phyloP scores from a whole-genome alignment of 371 early-diverging fungal genomes.

The Zopfochytrium polystomum region DNA sequence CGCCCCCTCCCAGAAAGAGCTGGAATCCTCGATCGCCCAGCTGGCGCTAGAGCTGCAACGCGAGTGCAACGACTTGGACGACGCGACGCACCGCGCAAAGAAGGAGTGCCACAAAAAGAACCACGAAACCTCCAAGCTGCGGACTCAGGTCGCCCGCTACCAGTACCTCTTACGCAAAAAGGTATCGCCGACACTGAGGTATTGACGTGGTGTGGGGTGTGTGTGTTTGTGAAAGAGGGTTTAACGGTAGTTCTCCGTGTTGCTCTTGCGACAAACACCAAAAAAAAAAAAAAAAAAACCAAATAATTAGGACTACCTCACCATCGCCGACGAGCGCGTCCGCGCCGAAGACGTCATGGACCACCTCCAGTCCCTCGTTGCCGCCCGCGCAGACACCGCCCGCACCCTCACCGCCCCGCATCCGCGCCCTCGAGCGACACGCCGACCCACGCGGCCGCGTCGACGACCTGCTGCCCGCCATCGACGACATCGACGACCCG shows the following conservation, averaged over 20 bases:
- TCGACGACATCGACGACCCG: too few relatives aligned
- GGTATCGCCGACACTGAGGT: conserved; percentile 10
- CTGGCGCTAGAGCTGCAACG: too few relatives aligned
- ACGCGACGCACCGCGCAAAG: conserved; percentile 1
- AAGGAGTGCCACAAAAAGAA: conserved; percentile 9
- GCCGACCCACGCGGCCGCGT: too few relatives aligned
- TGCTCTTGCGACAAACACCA: not conserved
- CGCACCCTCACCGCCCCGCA: too few relatives aligned
- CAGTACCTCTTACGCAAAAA: conserved; percentile 9
- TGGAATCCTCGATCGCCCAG: too few relatives aligned
- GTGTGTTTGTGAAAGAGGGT: not conserved
- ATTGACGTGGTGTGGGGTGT: too few relatives aligned
- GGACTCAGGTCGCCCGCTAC: conserved; percentile 17
- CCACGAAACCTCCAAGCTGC: conserved; percentile 10
- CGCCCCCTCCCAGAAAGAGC: too few relatives aligned
- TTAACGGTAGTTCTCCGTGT: too few relatives aligned
- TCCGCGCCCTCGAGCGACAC: too few relatives aligned
- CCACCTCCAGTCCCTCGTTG: conserved; percentile 8
- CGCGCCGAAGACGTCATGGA: conserved; percentile 14
- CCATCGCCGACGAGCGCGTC: conserved; percentile 9
- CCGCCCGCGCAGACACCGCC: too few relatives aligned
- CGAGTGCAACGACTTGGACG: not conserved
- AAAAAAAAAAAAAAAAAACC: not conserved
- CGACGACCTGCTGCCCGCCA: too few relatives aligned
- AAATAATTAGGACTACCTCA: conserved; percentile 11